A percentile compares a stretch with the other conserved stretches of the same genome.
phyloP scores from a whole-genome alignment of 176 grass and related monocot genomes.

The Ampelocalamus luodianensis region DNA sequence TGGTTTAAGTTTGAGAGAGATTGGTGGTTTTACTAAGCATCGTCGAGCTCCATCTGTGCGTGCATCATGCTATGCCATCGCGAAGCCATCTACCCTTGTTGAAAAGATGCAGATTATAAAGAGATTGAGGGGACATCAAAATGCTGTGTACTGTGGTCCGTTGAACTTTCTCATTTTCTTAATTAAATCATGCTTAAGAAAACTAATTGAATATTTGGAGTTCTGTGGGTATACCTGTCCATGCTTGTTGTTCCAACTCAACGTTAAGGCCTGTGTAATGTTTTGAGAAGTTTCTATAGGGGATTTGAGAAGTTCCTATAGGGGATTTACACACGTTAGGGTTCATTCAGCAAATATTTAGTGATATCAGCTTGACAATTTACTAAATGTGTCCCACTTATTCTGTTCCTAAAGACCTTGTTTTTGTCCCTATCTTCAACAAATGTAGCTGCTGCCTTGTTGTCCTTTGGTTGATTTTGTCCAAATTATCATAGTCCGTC shows the following conservation, averaged over 20 bases:
- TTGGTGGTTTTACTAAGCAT: constrained; percentile 94
- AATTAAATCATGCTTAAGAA: constrained; percentile 25
- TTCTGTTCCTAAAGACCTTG: constrained; percentile 15
- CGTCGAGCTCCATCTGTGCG: constrained; percentile 86
- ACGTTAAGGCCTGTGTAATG: neutral
- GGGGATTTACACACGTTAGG: neutral
- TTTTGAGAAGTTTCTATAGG: constrained; percentile 22
- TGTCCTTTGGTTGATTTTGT: constrained; percentile 28
- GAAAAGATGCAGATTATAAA: constrained; percentile 99
- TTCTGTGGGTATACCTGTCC: neutral
- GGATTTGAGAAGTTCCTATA: constrained; percentile 27
- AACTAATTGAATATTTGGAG: neutral
- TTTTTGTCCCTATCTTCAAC: constrained; percentile 9
- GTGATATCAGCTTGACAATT: constrained; percentile 6
- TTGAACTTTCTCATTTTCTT: constrained; percentile 49
- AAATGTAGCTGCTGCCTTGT: constrained; percentile 26
- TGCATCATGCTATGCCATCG: constrained; percentile 94
- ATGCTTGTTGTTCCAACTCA: constrained; percentile 1
- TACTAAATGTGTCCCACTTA: neutral
- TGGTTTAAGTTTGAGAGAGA: constrained; percentile 93
- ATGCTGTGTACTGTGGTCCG: constrained; percentile 97
- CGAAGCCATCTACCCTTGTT: constrained; percentile 93
- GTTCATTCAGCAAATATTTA: neutral
- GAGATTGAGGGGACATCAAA: constrained; percentile 91
- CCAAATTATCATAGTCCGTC: constrained; percentile 13